Percentiles rank a stretch among this genome's conserved stretches.
These are phyloP conservation scores for Fusarium haematococcum DNA, from an alignment of 2,329 filamentous ascomycete genomes.

Conservation along the genomic window DNA sequence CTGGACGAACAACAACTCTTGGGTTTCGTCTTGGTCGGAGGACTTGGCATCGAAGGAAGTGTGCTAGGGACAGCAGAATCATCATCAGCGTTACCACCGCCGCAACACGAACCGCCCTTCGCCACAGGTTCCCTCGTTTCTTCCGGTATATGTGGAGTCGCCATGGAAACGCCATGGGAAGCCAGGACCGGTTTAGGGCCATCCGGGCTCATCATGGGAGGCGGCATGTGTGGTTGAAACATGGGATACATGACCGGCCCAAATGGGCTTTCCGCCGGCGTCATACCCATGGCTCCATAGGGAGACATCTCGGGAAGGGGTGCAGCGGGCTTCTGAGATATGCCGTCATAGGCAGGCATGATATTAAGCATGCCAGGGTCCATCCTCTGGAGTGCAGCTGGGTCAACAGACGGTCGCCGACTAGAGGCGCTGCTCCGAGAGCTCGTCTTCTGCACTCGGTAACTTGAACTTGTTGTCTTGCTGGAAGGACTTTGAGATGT, in stretches of 20 bases:
- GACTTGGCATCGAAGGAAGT: constrained; percentile 31
- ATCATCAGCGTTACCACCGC: constrained; percentile 29
- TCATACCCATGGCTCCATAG: constrained; percentile 47
- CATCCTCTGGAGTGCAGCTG: constrained; percentile 62
- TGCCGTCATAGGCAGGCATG: constrained; percentile 49
- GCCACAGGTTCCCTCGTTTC: constrained; percentile 26
- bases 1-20: constrained; percentile 49
- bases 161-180: constrained; percentile 29
- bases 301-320: constrained; percentile 40
- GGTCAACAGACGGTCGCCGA: constrained; percentile 64
- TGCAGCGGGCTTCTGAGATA: constrained; percentile 43
- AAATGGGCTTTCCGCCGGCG: constrained; percentile 42
- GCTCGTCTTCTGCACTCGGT: constrained; percentile 60
- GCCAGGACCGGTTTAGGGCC: constrained; percentile 34
- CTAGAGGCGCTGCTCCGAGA: constrained; percentile 47
- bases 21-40: constrained; percentile 28
- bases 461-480: constrained; percentile 48
- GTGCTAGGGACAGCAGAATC: constrained; percentile 19
- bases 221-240: constrained; percentile 47
- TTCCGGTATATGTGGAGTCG: constrained; percentile 35
- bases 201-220: constrained; percentile 36
- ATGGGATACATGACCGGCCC: constrained; percentile 47
- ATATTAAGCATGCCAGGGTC: constrained; percentile 65
- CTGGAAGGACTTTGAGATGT: constrained; percentile 48
- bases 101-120: constrained; percentile 53